Evolutionary conservation across 2,329 filamentous ascomycete species (phyloP), one percentile per base, ranked within the genome.

Genomic region (Coniella vitis): DNA sequence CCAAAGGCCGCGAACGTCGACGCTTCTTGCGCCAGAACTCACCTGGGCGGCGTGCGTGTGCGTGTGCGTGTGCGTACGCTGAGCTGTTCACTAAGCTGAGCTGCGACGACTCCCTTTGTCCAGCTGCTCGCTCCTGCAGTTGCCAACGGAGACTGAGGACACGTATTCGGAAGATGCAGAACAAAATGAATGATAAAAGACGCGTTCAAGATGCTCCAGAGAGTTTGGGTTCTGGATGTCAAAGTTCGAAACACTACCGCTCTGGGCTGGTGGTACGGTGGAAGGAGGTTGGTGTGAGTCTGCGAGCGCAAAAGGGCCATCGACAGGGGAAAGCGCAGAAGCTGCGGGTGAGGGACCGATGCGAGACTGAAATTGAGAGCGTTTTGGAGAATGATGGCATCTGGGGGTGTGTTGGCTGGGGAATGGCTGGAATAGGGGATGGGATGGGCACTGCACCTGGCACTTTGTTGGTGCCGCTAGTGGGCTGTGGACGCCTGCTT

Each of bases 241-340:
- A 36, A 16, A 14, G 14, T 4, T 36, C 34, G 34, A 5, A 36
- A 36, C 16, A 16, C 34, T 5, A 29, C 25, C 25, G 25, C 25
- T 35, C 48, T 53, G 38, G 35, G 42, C 41, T 44, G 21, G 34
- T 35, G 45, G 16, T 46, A 39, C 43, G 43, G 39, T 36, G 43
- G 45, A 51, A 39, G 40, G 25, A 5, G 25, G 25, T 29, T 47
- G 49, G 44, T 47, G 35, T 37, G 21, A 50, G 44, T 34, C 36
- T 47, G 40, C 48, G 44, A 47, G 48, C 47, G 44, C 43, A 47
- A 52, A 49, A 52, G 49, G 41, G 49, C 48, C 46, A 41, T 36
- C 29, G 41, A 36, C 29, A 35, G 37, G 45, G 49, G 35, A 22
- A 41, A 38, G 31, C 32, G 43, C 35, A 37, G 34, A 38, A 48